Base-by-base conservation (phyloP, 495 filamentous ascomycete genomes). In the Hypoxylon trugodes region DNA sequence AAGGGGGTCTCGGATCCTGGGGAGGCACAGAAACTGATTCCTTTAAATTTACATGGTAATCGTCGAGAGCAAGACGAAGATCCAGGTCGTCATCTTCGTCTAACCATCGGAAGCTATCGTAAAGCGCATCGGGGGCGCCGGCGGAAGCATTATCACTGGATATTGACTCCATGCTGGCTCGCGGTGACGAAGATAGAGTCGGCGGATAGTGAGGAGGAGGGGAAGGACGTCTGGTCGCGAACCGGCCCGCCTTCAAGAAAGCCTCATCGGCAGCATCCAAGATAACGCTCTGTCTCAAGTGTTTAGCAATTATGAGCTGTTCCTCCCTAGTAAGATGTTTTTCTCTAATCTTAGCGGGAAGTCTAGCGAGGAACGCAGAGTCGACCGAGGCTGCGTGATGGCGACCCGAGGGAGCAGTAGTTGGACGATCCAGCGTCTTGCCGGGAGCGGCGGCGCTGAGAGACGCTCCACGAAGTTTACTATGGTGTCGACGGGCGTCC, bases 11-110 rank as follows among this genome's bases (percentile, higher is more conserved):
- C 42, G 74, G 61, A 15, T 73, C 71, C 42, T 76, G 77, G 10
- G 69, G 71, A 12, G 78, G 71, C n/a, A 63, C 65, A 10, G 79
- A 74, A n/a, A 74, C 48, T 46, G 71, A 69, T 46, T 74, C 77
- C 51, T 73, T 74, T 13, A 80, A 66, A 58, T 82, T 80, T 9
- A 79, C 76, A 50, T 82, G 80, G 65, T 82, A 82, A 51, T 84
- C 80, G 67, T 85, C 81, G 6, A 86, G 68, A 37, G 78, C 75
- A 13, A 92, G 78, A 22, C 85, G 84, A 47, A 93, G 74, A 67
- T 94, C 88, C 16, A 94, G 76, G 46, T 90, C 85, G 10, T 88
- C 86, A 59, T 91, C 88, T 59, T 90, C 90, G 21, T 96, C 90
- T 49, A 94, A 76, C 90, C 90, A 92, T 26, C 87, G 84, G 65